Percentiles rank a stretch among this genome's conserved stretches.
phyloP scores from a whole-genome alignment of 116 monocot species.

The Dioscorea cayenensis region DNA sequence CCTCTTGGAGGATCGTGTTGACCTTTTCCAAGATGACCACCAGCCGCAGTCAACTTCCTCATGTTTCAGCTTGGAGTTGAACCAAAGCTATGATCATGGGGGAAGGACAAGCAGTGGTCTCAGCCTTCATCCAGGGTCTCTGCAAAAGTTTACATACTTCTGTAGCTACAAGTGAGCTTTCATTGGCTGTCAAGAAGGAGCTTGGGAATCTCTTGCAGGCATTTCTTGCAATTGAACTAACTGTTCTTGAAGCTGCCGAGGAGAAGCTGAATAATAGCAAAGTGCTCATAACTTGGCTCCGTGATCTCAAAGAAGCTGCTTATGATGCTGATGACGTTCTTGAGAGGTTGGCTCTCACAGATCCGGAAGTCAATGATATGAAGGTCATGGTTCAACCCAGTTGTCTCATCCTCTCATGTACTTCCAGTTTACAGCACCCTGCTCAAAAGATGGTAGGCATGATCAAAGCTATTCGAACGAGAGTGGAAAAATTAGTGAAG shows the following conservation, averaged over 20 bases:
- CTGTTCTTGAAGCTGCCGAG: background rate
- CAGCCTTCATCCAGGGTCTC: background rate
- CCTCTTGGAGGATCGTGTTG: too few species aligned
- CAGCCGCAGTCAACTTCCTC: too few species aligned
- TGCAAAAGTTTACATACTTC: background rate
- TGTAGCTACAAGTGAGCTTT: background rate
- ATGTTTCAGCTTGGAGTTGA: too few species aligned
- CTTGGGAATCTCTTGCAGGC: background rate
- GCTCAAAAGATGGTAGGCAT: background rate
- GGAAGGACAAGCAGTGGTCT: background rate
- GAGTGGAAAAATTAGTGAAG: background rate
- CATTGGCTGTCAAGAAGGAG: background rate
- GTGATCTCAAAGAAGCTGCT: constrained; percentile 1
- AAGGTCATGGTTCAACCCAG: background rate
- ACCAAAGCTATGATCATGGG: background rate
- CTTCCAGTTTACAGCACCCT: background rate
- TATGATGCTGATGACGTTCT: background rate
- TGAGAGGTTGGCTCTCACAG: background rate
- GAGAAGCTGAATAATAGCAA: background rate
- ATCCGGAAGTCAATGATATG: background rate
- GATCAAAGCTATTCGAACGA: background rate
- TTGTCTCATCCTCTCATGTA: background rate
- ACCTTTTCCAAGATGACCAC: too few species aligned
- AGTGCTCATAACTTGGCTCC: background rate
- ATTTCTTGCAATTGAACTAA: background rate